Base-by-base conservation (phyloP, 202 grass and related monocot species). In the Schoenoplectus triqueter region DNA sequence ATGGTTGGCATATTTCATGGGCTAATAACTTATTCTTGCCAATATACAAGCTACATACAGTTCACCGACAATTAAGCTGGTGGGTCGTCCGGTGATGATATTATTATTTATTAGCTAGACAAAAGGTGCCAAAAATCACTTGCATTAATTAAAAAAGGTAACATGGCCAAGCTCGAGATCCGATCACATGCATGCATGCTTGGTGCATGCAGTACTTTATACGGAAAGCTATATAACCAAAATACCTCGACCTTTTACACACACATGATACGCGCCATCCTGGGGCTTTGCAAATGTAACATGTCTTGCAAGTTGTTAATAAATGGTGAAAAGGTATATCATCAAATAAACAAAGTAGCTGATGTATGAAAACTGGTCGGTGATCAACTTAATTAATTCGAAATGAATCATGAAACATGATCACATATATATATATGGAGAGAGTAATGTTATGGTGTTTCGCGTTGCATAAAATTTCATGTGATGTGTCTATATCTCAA, bases 21-120 rank as follows among this genome's bases (percentile, higher is more conserved):
- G 11, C 51, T 51, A 31, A 10, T 22, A 20, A 20, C 31, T 31
- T 31, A 1, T 31, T 74, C 10, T 22, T 54, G 46, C 8, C n/a
- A 52, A 22, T 74, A 74, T 2, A 22, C 18, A 4, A 21, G 7
- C 7, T n/a, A 5, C 20, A 51, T 52, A 22, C 48, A 22, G 31
- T 31, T 14, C 74, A 78, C 51, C 13, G 51, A 77, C 73, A 78
- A 42, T 11, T n/a, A 78, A 78, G 22, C 52, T 41, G 17, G 51
- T 59, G 49, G 73, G 13, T 44, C 8, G 31, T 78, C 13, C 1
- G 22, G 21, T 42, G 2, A 78, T 78, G 74, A 60, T 59, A 78
- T 59, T 78, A 78, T 78, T 78, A 54, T 78, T 41, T 51, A 73
- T 49, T 64, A 56, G 54, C 4, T 31, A 78, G 6, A 78, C 21